Evolutionary conservation across 2,329 filamentous ascomycete genomes (phyloP).

Genomic region (Aureobasidium subglaciale): DNA sequence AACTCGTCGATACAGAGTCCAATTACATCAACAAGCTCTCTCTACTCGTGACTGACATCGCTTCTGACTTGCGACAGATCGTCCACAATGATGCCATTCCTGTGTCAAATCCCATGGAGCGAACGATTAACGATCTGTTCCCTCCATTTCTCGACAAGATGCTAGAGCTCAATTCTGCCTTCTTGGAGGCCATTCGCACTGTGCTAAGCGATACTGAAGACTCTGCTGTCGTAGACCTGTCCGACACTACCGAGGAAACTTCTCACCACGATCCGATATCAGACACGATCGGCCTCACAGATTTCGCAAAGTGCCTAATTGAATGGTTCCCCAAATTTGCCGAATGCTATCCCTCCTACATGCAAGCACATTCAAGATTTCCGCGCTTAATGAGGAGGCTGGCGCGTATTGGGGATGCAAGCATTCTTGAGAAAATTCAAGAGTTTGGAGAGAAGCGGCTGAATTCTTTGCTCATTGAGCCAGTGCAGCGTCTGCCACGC

Average conservation of each 20-base stretch:
- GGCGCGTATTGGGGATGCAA: slow-evolving; percentile 68
- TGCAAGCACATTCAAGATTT: slow-evolving; percentile 81
- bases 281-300: slow-evolving; percentile 65
- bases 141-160: slow-evolving; percentile 75
- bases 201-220: slow-evolving; percentile 80
- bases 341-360: slow-evolving; percentile 86
- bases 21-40: slow-evolving; percentile 85
- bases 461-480: slow-evolving; percentile 89
- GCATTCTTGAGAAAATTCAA: slow-evolving; percentile 71
- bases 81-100: slow-evolving; percentile 32
- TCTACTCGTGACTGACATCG: slow-evolving; percentile 73
- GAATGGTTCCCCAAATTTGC: slow-evolving; percentile 93
- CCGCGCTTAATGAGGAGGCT: slow-evolving; percentile 73
- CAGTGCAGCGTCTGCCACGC: slow-evolving; percentile 84
- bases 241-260: slow-evolving; percentile 42
- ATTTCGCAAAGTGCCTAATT: slow-evolving; percentile 72
- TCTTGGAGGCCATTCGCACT: slow-evolving; percentile 67
- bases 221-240: slow-evolving; percentile 69
- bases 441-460: slow-evolving; percentile 84
- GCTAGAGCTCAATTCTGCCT: slow-evolving; percentile 70
- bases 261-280: slow-evolving; percentile 28
- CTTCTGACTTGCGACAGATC: slow-evolving; percentile 68
- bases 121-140: slow-evolving; percentile 55
- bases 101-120: slow-evolving; percentile 39
- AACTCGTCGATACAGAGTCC: slow-evolving; percentile 88